These are phyloP conservation scores for Backusella luteola DNA, from an alignment of 192 early-diverging fungal species.

Conservation along the genomic window DNA sequence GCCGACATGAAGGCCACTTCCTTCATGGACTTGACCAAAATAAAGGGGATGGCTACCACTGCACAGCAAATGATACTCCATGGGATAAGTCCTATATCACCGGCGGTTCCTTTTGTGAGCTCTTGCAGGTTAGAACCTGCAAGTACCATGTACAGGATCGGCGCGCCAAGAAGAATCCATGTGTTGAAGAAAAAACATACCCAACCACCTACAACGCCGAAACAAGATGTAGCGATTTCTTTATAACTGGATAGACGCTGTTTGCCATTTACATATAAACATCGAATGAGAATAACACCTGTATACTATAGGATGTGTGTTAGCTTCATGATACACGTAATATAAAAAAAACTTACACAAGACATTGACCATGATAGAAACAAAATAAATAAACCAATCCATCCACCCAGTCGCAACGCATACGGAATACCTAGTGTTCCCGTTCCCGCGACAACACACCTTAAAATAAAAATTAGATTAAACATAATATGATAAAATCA, in stretches of 20 bases:
- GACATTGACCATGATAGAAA: conserved; percentile 67
- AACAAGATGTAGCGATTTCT: conserved; percentile 70
- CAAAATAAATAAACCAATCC: conserved; percentile 72
- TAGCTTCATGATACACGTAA: not conserved
- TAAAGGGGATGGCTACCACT: conserved; percentile 68
- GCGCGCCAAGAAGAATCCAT: conserved; percentile 67
- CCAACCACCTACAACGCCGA: conserved; percentile 62
- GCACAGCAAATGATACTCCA: conserved; percentile 67
- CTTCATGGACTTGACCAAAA: conserved; percentile 73
- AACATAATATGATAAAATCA: no score
- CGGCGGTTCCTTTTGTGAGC: conserved; percentile 40
- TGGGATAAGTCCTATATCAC: conserved; percentile 40
- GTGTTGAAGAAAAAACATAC: conserved; percentile 65
- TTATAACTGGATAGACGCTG: conserved; percentile 58
- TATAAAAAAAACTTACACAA: not conserved
- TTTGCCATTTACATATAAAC: conserved; percentile 68
- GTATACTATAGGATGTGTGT: conserved; percentile 44
- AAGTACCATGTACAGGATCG: conserved; percentile 72
- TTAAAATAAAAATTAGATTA: no score
- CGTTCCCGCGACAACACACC: conserved; percentile 74
- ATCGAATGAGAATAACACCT: conserved; percentile 69
- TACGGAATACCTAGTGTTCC: conserved; percentile 85
- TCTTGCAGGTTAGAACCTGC: conserved; percentile 72
- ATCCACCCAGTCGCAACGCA: conserved; percentile 72
- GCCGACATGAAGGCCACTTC: conserved; percentile 76